Percentiles rank a stretch among this genome's conserved stretches.
Conservation (phyloP, 768 basidiomycete genomes). For the Hemileccinum rubropunctum region DNA sequence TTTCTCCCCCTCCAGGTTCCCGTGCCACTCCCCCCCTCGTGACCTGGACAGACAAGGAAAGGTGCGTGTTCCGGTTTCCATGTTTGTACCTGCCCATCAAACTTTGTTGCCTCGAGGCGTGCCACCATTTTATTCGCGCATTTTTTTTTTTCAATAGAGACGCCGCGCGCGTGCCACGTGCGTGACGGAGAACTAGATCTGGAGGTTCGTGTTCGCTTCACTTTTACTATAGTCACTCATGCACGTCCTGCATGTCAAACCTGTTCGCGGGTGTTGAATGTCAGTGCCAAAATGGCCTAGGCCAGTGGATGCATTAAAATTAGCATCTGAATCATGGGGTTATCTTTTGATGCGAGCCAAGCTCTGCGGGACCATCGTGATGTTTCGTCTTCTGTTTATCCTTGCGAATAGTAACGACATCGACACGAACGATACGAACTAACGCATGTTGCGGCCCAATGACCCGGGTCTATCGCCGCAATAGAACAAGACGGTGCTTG, state of each 20-base stretch:
- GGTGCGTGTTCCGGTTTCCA: slow-evolving; percentile 1
- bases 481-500: slow-evolving; percentile 14
- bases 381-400: background rate
- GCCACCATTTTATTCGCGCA: background rate
- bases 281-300: background rate
- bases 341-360: background rate
- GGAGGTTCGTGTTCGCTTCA: background rate
- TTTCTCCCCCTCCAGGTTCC: background rate
- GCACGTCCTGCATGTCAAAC: background rate
- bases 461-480: background rate
- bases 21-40: slow-evolving; percentile 10
- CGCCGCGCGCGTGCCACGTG: slow-evolving; percentile 19
- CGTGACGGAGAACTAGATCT: background rate
- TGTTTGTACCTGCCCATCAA: slow-evolving; percentile 19
- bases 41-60: slow-evolving; percentile 9
- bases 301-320: background rate
- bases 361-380: background rate
- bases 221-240: too few species aligned
- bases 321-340: too few species aligned
- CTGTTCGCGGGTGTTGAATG: slow-evolving; percentile 20
- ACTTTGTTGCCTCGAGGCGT: slow-evolving; percentile 29
- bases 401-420: background rate
- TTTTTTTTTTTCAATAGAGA: slow-evolving; percentile 1
- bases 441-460: background rate
- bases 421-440: slow-evolving; percentile 5